Conservation (phyloP, 2,329 filamentous ascomycete genomes). For the Leptodontidium sp. region DNA sequence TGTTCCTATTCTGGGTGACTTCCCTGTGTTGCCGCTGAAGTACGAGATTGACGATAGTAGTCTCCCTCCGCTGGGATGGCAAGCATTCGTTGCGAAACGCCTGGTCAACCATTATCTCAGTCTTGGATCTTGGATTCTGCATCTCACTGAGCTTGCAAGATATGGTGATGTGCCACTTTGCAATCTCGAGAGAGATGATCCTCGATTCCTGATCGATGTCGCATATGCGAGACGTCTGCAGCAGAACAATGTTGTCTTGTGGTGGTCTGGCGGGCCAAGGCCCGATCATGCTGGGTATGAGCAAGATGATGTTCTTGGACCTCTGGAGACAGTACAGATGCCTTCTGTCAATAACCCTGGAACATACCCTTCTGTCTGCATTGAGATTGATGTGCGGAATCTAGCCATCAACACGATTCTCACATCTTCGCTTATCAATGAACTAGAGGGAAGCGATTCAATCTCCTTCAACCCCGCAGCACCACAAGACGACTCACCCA, state of each 20-base stretch:
- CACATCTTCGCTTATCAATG: constrained; percentile 95
- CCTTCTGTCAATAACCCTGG: constrained; percentile 92
- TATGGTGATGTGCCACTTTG: constrained; percentile 96
- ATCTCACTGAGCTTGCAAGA: constrained; percentile 85
- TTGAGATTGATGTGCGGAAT: constrained; percentile 93
- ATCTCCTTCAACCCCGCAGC: constrained; percentile 83
- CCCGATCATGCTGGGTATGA: constrained; percentile 98
- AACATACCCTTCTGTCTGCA: constrained; percentile 94
- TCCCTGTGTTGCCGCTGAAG: constrained; percentile 82
- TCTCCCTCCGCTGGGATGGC: constrained; percentile 92
- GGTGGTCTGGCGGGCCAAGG: constrained; percentile 89
- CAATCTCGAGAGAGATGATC: constrained; percentile 94
- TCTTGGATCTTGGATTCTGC: constrained; percentile 89
- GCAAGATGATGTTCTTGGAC: constrained; percentile 84
- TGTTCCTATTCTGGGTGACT: constrained; percentile 82
- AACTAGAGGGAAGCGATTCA: constrained; percentile 89
- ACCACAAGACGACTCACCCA: constrained; percentile 63
- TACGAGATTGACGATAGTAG: constrained; percentile 86
- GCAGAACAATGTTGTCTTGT: constrained; percentile 90
- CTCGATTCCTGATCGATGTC: constrained; percentile 93
- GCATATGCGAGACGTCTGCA: constrained; percentile 91
- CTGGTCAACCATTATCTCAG: constrained; percentile 90
- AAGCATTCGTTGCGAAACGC: constrained; percentile 84
- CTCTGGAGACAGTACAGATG: constrained; percentile 89
- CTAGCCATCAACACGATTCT: constrained; percentile 97